These are phyloP conservation scores for Calonectria hawksworthii DNA, from an alignment of 2,329 filamentous ascomycete genomes.

Conservation along the genomic window DNA sequence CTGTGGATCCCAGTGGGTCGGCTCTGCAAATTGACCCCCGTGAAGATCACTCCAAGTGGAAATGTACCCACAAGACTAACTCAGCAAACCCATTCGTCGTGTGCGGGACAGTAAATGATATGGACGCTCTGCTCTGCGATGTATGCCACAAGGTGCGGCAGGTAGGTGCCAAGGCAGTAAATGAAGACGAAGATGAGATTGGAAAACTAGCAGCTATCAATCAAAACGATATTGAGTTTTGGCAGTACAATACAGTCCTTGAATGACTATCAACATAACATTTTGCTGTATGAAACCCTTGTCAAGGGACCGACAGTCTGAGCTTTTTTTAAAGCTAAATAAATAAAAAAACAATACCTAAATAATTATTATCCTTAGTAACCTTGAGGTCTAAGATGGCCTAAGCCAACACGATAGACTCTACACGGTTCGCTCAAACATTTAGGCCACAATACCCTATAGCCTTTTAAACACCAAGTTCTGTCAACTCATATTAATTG, in stretches of 20 bases:
- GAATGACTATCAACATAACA: too few relatives aligned
- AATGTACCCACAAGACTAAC: background rate
- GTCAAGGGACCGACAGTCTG: too few relatives aligned
- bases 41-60: background rate
- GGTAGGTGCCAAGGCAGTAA: background rate
- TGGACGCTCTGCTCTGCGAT: background rate
- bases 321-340: too few relatives aligned
- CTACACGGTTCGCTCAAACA: too few relatives aligned
- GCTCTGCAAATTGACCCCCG: conserved; percentile 1
- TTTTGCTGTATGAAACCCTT: too few relatives aligned
- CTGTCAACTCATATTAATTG: background rate
- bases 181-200: background rate
- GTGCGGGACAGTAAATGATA: background rate
- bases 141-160: background rate
- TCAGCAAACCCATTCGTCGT: background rate
- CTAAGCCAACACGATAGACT: too few relatives aligned
- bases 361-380: too few relatives aligned
- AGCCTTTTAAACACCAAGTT: too few relatives aligned
- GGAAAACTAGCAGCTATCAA: background rate
- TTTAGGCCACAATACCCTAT: too few relatives aligned
- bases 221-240: background rate
- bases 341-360: too few relatives aligned
- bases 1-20: background rate
- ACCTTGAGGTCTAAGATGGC: too few relatives aligned
- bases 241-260: too few relatives aligned